Base-by-base conservation (phyloP, 176 grass and related monocot genomes). In the Ensete glaucum region DNA sequence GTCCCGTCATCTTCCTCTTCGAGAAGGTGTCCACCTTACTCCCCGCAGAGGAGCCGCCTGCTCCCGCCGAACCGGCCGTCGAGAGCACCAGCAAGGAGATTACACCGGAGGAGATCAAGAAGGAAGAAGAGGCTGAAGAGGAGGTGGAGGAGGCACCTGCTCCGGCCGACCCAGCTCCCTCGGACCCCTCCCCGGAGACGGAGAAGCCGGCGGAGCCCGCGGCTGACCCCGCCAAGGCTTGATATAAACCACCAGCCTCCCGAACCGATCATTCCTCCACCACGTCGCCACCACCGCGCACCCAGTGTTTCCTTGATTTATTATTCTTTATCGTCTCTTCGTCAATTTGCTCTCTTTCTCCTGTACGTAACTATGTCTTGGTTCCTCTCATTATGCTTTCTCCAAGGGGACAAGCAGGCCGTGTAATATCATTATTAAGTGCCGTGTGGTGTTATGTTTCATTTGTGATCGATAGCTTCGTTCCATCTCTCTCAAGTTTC, bases 21-120 rank as follows among this genome's bases (percentile, higher is more conserved):
- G 81, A 91, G 71, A 88, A 85, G 85, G 78, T 91, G 55, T 29
- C 81, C 49, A 73, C 64, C 17, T 48, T 91, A 74, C 80, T 91
- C 58, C 83, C 85, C 8, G 49, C 50, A n/a, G 82, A 82, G 26
- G 82, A 91, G 73, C 14, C 29, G 16, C 21, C 79, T 0, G 22
- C 57, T 9, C 11, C 59, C 13, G 74, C 22, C 13, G 82, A 68
- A 56, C 43, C 74, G 27, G 26, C 72, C 11, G 69, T 67, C 9
- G 69, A 63, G 21, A 58, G 49, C 14, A 49, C 22, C 20, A 50
- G 3, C 71, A 65, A 25, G 11, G 65, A 81, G 26, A 53, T 54
- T 9, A 22, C 65, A 11, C 27, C 58, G 25, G 71, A 73, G 52
- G 23, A 73, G 65, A 20, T 49, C 9, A 59, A 69, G 16, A 21